Evolutionary conservation across 169 alveolate genomes (phyloP).

Genomic region (Plasmodium sp.): DNA sequence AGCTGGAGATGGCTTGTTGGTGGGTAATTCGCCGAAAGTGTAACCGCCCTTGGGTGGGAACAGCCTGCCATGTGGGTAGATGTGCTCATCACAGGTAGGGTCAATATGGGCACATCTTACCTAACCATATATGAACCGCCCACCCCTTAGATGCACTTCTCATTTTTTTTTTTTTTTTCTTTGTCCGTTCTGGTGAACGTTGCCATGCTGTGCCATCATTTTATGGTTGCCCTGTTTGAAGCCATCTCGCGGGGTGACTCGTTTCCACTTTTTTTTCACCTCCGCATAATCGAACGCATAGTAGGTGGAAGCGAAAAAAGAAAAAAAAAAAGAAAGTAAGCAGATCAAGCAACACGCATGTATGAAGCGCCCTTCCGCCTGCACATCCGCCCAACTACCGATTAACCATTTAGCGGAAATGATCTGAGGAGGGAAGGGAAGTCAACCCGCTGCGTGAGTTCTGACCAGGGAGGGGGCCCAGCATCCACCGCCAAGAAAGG

Average conservation of each 20-base stretch:
- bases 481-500: neutral
- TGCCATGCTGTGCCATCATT: neutral
- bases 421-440: neutral
- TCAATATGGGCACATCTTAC: neutral
- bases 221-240: neutral
- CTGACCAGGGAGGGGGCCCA: neutral
- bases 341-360: neutral
- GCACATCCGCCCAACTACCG: neutral
- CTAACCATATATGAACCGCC: neutral
- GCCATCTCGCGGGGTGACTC: neutral
- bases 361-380: neutral
- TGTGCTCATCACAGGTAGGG: neutral
- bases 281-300: neutral
- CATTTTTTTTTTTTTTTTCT: neutral
- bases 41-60: neutral
- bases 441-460: neutral
- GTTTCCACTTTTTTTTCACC: neutral
- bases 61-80: neutral
- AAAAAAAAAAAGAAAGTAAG: neutral
- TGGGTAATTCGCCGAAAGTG: neutral
- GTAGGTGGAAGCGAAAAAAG: neutral
- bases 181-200: neutral
- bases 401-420: neutral
- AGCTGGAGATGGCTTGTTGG: neutral
- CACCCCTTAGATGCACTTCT: neutral